A percentile compares a stretch with the other conserved stretches of the same genome.
Evolutionary conservation across 768 basidiomycete species (phyloP).

Genomic region (Termitomyces bulborhizus): DNA sequence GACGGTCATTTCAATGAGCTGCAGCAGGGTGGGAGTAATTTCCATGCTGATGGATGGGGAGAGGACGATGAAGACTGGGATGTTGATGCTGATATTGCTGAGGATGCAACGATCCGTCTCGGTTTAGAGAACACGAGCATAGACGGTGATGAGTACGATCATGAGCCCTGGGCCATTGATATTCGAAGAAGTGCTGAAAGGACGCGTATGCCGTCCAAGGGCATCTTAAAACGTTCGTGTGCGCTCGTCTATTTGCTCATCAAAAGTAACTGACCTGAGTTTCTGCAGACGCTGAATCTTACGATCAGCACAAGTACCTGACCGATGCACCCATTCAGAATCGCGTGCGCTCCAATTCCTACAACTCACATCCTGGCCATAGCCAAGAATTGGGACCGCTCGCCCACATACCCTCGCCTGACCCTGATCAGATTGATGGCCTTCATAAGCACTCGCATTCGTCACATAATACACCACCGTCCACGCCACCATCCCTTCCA

Average conservation of each 20-base stretch:
- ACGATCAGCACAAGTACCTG: slow-evolving; percentile 57
- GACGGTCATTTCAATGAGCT: slow-evolving; percentile 39
- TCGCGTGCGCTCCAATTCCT: slow-evolving; percentile 79
- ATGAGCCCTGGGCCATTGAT: slow-evolving; percentile 74
- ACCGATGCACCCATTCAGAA: slow-evolving; percentile 38
- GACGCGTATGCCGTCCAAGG: slow-evolving; percentile 59
- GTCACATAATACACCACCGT: slow-evolving; percentile 22
- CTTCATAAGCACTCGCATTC: slow-evolving; percentile 63
- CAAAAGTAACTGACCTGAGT: not conserved
- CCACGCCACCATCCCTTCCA: slow-evolving; percentile 33
- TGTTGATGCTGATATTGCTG: slow-evolving; percentile 57
- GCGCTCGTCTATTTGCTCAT: not conserved
- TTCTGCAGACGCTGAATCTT: slow-evolving; percentile 55
- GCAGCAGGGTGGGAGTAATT: slow-evolving; percentile 31
- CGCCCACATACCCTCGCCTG: slow-evolving; percentile 75
- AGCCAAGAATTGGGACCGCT: slow-evolving; percentile 62
- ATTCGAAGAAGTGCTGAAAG: slow-evolving; percentile 70
- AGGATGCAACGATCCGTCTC: slow-evolving; percentile 68
- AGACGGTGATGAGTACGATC: slow-evolving; percentile 49
- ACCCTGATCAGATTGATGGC: slow-evolving; percentile 86
- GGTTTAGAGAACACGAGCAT: slow-evolving; percentile 44
- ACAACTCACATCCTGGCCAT: slow-evolving; percentile 50
- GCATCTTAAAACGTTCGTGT: slow-evolving; percentile 84
- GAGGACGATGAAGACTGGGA: slow-evolving; percentile 81
- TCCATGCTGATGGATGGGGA: slow-evolving; percentile 55